Evolutionary conservation across 148 eudicot genomes (phyloP), one percentile per base, ranked within the genome.

Genomic region (Heliosperma pusillum): DNA sequence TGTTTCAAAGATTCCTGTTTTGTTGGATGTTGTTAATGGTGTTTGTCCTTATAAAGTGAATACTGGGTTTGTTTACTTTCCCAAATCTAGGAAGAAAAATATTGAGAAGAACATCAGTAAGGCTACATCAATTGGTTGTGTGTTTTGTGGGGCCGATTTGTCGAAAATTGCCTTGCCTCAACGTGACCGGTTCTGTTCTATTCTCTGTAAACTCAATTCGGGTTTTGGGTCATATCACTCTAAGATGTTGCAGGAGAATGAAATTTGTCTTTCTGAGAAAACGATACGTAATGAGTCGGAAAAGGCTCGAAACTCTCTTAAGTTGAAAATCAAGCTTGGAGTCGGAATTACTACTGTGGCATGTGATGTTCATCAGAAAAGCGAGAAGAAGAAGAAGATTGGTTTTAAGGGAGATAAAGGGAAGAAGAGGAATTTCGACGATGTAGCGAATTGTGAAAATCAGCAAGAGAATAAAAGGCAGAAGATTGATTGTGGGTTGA

Each of bases 1-100:
- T 44, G 71, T 68, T 42, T 4, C 3, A 3, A 45, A 68, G 55
- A 68, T 68, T 24, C 13, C 56, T 12, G 17, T 21, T 68, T 68
- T 68, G 27, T 22, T 68, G 56, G 71, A 68, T 68, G 56, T 68
- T 67, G 20, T 26, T 2, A 33, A 2, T 21, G 71, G 55, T 10
- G 71, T 68, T n/a, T 68, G 71, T 45, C 55, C 71, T 68, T 68
- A 44, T 22, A 68, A 68, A 3, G 27, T 68, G 15, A 68, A 68
- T 45, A 21, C 8, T 21, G 8, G 71, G 19, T 68, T 3, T 44
- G 71, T 68, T 21, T 68, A 10, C 71, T 68, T 68, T 24, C 71
- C 71, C 2, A 68, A 44, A 8, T 68, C 71, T 1, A 21, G 71
- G 55, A 68, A 68, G 56, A 68, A 68, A 30, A 21, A 17, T n/a